These are phyloP conservation scores for Lophiotrema nucula DNA, from an alignment of 495 filamentous ascomycete species.

Conservation along the genomic window DNA sequence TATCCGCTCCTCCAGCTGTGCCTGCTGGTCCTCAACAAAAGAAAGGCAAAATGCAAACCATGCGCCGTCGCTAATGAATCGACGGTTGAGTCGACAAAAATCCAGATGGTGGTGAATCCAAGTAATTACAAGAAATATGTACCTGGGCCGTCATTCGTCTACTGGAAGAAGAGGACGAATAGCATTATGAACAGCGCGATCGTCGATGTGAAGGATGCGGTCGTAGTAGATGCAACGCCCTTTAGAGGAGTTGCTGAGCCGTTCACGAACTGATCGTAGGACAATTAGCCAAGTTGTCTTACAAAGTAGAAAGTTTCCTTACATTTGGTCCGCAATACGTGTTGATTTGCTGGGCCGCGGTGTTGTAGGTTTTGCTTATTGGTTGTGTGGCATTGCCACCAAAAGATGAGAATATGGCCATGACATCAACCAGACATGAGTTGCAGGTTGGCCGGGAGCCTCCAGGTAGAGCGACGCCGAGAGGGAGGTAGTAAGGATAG, in stretches of 20 bases:
- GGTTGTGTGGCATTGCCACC: constrained; percentile 40
- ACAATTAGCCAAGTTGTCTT: too few species aligned
- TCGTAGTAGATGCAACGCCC: constrained; percentile 16
- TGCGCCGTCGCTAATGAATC: constrained; percentile 31
- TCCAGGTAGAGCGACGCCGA: constrained; percentile 67
- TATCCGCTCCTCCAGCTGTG: constrained; percentile 8
- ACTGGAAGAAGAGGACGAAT: constrained; percentile 26
- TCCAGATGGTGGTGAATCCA: neutral
- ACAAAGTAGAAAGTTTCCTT: too few species aligned
- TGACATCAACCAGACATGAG: constrained; percentile 40
- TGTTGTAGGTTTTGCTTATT: constrained; percentile 38
- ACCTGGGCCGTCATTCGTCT: neutral
- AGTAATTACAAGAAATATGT: neutral
- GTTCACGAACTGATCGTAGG: constrained; percentile 42
- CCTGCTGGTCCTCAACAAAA: constrained; percentile 6
- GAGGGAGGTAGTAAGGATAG: constrained; percentile 79
- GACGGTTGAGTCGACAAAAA: constrained; percentile 13
- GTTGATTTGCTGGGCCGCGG: constrained; percentile 41
- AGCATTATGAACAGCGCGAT: constrained; percentile 32
- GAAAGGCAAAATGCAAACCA: constrained; percentile 12
- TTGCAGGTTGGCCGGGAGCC: constrained; percentile 58
- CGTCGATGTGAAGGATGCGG: constrained; percentile 13
- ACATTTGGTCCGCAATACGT: constrained; percentile 38
- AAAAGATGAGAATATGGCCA: constrained; percentile 39
- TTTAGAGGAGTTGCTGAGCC: constrained; percentile 32